Evolutionary conservation across 2,329 filamentous ascomycete species (phyloP), one percentile per base, ranked within the genome.

Genomic region (Tolypocladium pustulatum): DNA sequence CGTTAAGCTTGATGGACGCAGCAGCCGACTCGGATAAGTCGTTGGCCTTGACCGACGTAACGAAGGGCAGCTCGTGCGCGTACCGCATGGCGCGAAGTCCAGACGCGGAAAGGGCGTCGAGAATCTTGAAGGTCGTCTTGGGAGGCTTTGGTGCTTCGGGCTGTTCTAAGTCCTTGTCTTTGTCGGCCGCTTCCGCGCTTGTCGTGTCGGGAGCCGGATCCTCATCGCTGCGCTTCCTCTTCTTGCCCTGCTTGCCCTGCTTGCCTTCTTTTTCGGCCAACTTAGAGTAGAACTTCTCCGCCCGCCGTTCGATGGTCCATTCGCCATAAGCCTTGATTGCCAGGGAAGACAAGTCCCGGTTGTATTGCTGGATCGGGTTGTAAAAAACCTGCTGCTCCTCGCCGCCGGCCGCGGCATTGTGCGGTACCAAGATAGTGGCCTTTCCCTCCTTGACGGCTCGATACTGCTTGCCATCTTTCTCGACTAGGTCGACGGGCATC

Each of bases 341-440:
- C 17, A 99, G 81, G 32, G 97, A 90, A 61, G 91, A 97, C 64
- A 99, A 75, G 70, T 99, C 94, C 54, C 95, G 88, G 73, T 99
- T 99, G 79, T 97, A 99, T 71, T 99, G 94, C 71, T 99, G 94
- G 58, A 99, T 97, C 0, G 94, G 93, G 67, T 99, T 99, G 81
- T 99, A 99, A 70, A 99, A 99, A 58, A 99, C 95, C 66, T 93
- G 88, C 65, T 86, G 82, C 43, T 85, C 79, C 65, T 84, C 80
- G 56, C 86, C 81, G 60, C 81, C 76, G 66, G 84, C 81, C 59
- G 78, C 73, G 27, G 73, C 71, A 8, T 74, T 73, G 53, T 77
- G 74, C 10, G 79, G 82, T 22, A 81, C 79, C 51, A 83, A 69
- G 52, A 85, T 84, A 37, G 76, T 78, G n/a, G 79, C 82, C 54